Evolutionary conservation across 2,329 filamentous ascomycete species (phyloP).

Genomic region (Phialocephala subalpina): DNA sequence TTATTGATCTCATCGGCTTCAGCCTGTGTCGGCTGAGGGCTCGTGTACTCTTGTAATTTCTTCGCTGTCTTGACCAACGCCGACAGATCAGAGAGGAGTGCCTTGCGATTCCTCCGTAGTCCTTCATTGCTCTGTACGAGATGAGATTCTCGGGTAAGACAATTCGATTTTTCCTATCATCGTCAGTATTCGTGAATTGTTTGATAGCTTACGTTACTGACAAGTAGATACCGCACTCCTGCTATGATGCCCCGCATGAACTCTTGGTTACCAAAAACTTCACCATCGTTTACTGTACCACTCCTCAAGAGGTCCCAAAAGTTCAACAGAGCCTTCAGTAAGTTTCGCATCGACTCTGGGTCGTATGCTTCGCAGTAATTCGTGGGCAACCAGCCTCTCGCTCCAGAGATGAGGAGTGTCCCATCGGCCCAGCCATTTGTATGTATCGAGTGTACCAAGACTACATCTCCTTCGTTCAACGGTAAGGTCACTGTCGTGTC

Average conservation of each 20-base stretch:
- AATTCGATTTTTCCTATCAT: slow-evolving; percentile 82
- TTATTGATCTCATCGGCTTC: slow-evolving; percentile 70
- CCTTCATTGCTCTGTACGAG: slow-evolving; percentile 79
- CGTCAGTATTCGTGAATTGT: slow-evolving; percentile 14
- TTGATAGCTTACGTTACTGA: slow-evolving; percentile 56
- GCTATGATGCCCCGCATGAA: slow-evolving; percentile 95
- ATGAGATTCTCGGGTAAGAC: slow-evolving; percentile 81
- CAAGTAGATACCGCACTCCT: slow-evolving; percentile 87
- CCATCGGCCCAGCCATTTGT: slow-evolving; percentile 99
- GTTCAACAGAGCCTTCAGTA: slow-evolving; percentile 86
- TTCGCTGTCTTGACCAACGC: slow-evolving; percentile 90
- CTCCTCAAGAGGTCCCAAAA: slow-evolving; percentile 92
- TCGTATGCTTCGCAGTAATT: slow-evolving; percentile 98
- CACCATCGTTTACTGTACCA: slow-evolving; percentile 76
- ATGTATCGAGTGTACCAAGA: slow-evolving; percentile 95
- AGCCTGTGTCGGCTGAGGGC: slow-evolving; percentile 46
- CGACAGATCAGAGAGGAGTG: slow-evolving; percentile 87
- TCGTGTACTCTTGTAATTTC: slow-evolving; percentile 75
- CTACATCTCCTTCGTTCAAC: slow-evolving; percentile 88
- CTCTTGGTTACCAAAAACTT: slow-evolving; percentile 88
- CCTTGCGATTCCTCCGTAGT: slow-evolving; percentile 84
- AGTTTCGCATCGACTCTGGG: slow-evolving; percentile 82
- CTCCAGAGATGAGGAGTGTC: slow-evolving; percentile 84
- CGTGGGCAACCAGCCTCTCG: slow-evolving; percentile 93
- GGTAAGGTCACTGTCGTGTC: slow-evolving; percentile 89